Conservation (phyloP, 2,329 filamentous ascomycete genomes). For the Monosporascus sp. region DNA sequence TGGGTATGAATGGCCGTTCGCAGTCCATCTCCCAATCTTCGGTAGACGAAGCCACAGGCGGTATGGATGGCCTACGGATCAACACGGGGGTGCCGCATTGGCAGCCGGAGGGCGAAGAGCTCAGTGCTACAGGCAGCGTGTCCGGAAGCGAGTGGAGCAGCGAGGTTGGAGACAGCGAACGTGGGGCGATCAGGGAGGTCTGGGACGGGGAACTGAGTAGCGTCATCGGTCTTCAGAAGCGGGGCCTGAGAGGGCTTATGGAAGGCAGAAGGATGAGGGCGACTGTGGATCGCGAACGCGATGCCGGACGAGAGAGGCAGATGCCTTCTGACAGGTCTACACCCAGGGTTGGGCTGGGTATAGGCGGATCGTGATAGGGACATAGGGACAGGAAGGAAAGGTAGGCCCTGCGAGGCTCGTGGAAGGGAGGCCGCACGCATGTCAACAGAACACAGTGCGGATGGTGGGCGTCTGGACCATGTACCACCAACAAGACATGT, state of each 20-base stretch:
- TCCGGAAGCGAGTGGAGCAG: constrained; percentile 41
- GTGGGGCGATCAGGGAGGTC: constrained; percentile 51
- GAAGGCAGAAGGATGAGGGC: constrained; percentile 71
- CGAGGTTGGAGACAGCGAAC: constrained; percentile 32
- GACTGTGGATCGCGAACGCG: constrained; percentile 25
- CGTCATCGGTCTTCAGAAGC: constrained; percentile 92
- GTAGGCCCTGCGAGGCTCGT: background rate
- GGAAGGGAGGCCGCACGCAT: background rate
- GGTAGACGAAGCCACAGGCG: constrained; percentile 16
- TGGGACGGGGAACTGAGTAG: constrained; percentile 81
- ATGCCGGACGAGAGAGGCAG: constrained; percentile 18
- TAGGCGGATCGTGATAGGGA: constrained; percentile 23
- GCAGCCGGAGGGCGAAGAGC: constrained; percentile 35
- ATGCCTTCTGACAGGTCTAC: constrained; percentile 17
- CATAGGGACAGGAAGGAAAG: background rate
- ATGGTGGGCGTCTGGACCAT: too few relatives aligned
- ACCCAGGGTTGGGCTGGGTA: constrained; percentile 45
- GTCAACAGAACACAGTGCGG: too few relatives aligned
- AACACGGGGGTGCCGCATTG: constrained; percentile 50
- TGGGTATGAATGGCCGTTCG: constrained; percentile 22
- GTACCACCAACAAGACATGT: background rate
- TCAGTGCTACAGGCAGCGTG: constrained; percentile 49
- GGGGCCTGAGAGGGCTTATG: constrained; percentile 87
- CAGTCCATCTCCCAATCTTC: constrained; percentile 22
- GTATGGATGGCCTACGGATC: constrained; percentile 39